Conservation (phyloP, 768 basidiomycete genomes). For the Boletus sensibilis region DNA sequence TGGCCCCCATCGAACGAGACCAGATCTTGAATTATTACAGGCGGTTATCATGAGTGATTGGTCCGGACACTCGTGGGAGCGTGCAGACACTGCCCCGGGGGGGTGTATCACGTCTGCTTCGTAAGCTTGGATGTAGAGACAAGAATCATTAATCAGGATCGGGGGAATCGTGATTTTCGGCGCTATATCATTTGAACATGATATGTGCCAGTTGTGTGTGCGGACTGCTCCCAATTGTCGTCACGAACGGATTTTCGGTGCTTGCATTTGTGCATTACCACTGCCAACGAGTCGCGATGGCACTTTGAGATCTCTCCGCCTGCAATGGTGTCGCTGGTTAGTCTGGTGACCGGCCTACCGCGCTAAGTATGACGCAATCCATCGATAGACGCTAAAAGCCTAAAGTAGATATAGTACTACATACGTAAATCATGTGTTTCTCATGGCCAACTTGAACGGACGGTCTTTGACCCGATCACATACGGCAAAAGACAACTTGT, state of each 20-base stretch:
- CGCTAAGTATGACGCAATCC: not conserved
- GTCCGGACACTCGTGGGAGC: slow-evolving; percentile 33
- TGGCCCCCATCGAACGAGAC: slow-evolving; percentile 36
- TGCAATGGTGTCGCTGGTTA: not conserved
- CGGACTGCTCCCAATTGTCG: slow-evolving; percentile 9
- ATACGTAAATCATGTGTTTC: not conserved
- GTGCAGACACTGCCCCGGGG: slow-evolving; percentile 36
- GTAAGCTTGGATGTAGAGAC: slow-evolving; percentile 63
- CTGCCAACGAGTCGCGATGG: not conserved
- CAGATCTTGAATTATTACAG: slow-evolving; percentile 26
- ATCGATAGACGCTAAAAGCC: not conserved
- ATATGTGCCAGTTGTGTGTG: not conserved
- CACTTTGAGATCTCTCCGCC: too few relatives aligned
- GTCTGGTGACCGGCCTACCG: not conserved
- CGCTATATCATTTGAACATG: not conserved
- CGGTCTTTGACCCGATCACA: not conserved
- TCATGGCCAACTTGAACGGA: not conserved
- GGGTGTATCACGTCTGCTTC: slow-evolving; percentile 77
- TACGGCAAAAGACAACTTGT: not conserved
- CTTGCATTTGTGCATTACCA: slow-evolving; percentile 29
- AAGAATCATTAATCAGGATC: slow-evolving; percentile 27
- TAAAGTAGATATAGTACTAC: not conserved
- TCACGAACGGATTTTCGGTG: slow-evolving; percentile 15
- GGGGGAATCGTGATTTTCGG: not conserved
- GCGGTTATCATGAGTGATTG: not conserved